These are phyloP conservation scores for Backusella tarrabulga DNA, from an alignment of 192 early-diverging fungal genomes.

Conservation along the genomic window DNA sequence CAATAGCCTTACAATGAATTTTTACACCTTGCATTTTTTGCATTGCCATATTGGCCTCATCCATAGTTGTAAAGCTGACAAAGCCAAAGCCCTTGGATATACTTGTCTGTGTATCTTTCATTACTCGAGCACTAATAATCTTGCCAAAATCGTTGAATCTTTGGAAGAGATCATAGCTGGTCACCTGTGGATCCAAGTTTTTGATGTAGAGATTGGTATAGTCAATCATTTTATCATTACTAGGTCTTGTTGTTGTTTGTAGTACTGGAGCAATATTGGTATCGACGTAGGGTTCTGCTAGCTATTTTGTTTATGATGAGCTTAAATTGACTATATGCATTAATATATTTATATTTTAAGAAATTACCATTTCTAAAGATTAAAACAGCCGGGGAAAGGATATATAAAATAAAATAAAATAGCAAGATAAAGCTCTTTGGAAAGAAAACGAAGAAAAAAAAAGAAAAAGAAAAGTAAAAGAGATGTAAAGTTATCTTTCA, in stretches of 20 bases:
- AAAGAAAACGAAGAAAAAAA: background rate
- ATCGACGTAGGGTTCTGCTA: background rate
- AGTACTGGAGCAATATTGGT: background rate
- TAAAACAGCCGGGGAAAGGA: background rate
- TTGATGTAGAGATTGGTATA: conserved; percentile 93
- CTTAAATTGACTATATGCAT: background rate
- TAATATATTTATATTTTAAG: background rate
- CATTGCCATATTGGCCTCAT: conserved; percentile 88
- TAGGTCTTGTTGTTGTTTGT: background rate
- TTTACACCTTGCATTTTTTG: conserved; percentile 88
- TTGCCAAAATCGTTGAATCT: conserved; percentile 86
- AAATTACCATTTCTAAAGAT: background rate
- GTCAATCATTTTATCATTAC: conserved; percentile 24
- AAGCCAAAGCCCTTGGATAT: conserved; percentile 87
- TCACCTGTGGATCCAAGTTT: conserved; percentile 88
- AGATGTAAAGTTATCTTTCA: background rate
- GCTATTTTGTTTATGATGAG: background rate
- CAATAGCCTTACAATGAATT: conserved; percentile 78
- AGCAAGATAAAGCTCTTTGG: too few relatives aligned
- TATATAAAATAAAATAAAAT: background rate
- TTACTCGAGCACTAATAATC: conserved; percentile 91
- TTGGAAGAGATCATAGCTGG: conserved; percentile 92
- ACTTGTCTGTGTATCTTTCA: conserved; percentile 64
- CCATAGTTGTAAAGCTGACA: conserved; percentile 87
- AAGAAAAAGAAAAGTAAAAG: background rate